These are phyloP conservation scores for Aspergillus hiratsukae DNA, from an alignment of 2,329 filamentous ascomycete species.

Conservation along the genomic window DNA sequence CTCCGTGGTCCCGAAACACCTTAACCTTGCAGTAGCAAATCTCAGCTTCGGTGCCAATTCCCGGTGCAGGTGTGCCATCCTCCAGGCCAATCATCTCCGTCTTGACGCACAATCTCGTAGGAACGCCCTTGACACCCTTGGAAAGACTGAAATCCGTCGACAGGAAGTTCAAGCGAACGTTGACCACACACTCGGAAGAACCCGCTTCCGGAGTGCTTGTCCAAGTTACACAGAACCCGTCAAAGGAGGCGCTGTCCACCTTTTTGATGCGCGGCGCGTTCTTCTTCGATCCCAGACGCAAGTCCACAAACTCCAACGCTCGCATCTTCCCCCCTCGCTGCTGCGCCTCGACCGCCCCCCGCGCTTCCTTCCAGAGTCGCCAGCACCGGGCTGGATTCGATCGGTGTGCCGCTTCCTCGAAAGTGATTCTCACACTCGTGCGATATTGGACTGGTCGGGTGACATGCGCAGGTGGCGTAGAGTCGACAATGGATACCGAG, in stretches of 20 bases:
- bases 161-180: slow-evolving; percentile 89
- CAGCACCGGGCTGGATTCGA: slow-evolving; percentile 72
- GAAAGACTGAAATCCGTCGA: slow-evolving; percentile 96
- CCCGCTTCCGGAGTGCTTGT: slow-evolving; percentile 32
- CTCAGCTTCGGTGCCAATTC: slow-evolving; percentile 2
- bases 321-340: slow-evolving; percentile 56
- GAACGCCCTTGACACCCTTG: slow-evolving; percentile 91
- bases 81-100: slow-evolving; percentile 57
- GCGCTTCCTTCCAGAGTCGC: slow-evolving; percentile 86
- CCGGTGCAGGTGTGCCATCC: slow-evolving; percentile 33
- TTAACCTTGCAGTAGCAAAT: slow-evolving; percentile 91
- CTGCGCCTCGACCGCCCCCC: slow-evolving; percentile 83
- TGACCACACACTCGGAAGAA: slow-evolving; percentile 67
- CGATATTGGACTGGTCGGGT: slow-evolving; percentile 66
- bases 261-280: neutral
- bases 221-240: slow-evolving; percentile 13
- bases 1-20: slow-evolving; percentile 86
- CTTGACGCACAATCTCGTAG: slow-evolving; percentile 81
- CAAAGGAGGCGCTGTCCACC: slow-evolving; percentile 3
- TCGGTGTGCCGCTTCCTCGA: slow-evolving; percentile 85
- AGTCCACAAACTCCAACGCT: slow-evolving; percentile 1
- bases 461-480: slow-evolving; percentile 55
- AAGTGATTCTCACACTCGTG: slow-evolving; percentile 82
- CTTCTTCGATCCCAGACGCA: neutral
- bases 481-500: slow-evolving; percentile 75